Conservation (phyloP, 352 stramenopile species). For the Phytopythium oedochilum region DNA sequence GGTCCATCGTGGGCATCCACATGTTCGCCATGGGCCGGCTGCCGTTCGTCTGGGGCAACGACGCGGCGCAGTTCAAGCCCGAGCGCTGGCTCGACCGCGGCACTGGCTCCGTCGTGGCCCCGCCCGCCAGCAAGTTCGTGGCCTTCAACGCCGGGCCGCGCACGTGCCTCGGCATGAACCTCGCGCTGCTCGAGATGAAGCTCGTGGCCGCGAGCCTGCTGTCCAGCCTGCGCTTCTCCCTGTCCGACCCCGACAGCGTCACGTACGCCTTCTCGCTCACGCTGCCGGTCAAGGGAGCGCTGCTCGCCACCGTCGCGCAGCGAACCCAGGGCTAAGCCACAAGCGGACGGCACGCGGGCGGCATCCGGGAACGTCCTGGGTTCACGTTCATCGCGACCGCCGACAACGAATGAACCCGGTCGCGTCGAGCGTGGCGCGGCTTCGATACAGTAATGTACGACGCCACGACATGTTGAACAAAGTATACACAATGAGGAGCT, state of each 20-base stretch:
- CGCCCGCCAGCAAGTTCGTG: slow-evolving; percentile 33
- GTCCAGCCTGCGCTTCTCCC: slow-evolving; percentile 46
- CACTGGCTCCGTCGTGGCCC: slow-evolving; percentile 11
- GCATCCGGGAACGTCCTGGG: background rate
- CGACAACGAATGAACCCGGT: background rate
- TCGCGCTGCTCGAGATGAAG: slow-evolving; percentile 86
- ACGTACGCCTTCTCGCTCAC: slow-evolving; percentile 52
- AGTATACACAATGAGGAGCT: background rate
- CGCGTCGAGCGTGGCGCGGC: too few relatives aligned
- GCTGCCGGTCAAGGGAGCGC: slow-evolving; percentile 30
- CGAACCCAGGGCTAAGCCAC: too few relatives aligned
- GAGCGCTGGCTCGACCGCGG: slow-evolving; percentile 58
- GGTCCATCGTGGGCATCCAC: slow-evolving; percentile 24
- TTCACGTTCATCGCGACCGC: background rate
- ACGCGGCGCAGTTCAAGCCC: slow-evolving; percentile 54
- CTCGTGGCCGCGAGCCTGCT: slow-evolving; percentile 54
- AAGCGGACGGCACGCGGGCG: too few relatives aligned
- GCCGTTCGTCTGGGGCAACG: slow-evolving; percentile 49
- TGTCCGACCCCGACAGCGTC: slow-evolving; percentile 22
- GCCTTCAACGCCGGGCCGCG: slow-evolving; percentile 71
- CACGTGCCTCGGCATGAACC: slow-evolving; percentile 60
- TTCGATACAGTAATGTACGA: too few relatives aligned
- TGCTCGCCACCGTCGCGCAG: slow-evolving; percentile 37
- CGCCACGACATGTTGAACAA: background rate
- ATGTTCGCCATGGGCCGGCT: slow-evolving; percentile 58